These are phyloP conservation scores for Aphanomyces invadans DNA, from an alignment of 352 stramenopile genomes.

Conservation along the genomic window DNA sequence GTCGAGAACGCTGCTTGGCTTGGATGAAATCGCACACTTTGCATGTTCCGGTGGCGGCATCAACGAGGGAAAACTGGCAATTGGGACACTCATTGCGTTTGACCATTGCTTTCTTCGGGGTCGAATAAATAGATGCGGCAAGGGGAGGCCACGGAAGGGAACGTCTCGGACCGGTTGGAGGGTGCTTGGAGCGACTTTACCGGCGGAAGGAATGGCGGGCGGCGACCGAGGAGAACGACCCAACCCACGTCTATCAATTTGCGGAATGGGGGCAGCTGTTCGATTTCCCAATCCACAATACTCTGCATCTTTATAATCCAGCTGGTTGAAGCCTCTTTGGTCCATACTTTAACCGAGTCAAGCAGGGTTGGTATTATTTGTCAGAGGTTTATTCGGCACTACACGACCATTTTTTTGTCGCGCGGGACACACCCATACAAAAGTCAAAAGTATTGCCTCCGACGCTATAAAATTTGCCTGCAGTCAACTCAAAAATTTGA, in stretches of 20 bases:
- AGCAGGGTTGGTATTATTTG: neutral
- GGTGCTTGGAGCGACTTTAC: neutral
- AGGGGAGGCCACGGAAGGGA: neutral
- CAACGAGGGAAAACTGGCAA: constrained; percentile 20
- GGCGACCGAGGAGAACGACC: neutral
- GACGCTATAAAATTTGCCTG: neutral
- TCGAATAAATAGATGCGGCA: neutral
- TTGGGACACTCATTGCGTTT: constrained; percentile 23
- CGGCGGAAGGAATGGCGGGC: neutral
- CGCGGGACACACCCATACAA: neutral
- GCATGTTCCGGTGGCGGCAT: constrained; percentile 38
- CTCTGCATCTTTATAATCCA: constrained; percentile 19
- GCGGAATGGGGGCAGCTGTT: constrained; percentile 24
- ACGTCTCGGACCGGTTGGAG: neutral
- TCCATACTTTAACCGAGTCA: neutral
- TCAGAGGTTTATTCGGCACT: neutral
- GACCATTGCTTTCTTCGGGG: constrained; percentile 1
- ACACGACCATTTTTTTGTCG: neutral
- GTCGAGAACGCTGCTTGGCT: constrained; percentile 54
- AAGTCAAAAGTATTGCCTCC: neutral
- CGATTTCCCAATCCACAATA: constrained; percentile 12
- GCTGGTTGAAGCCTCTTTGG: constrained; percentile 3
- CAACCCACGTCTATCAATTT: constrained; percentile 13
- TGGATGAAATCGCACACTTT: constrained; percentile 79
- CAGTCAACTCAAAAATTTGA: constrained; percentile 11